A percentile compares a stretch with the other conserved stretches of the same genome.
Evolutionary conservation across 176 grass and related monocot species (phyloP).

Genomic region (Carex littledalei): DNA sequence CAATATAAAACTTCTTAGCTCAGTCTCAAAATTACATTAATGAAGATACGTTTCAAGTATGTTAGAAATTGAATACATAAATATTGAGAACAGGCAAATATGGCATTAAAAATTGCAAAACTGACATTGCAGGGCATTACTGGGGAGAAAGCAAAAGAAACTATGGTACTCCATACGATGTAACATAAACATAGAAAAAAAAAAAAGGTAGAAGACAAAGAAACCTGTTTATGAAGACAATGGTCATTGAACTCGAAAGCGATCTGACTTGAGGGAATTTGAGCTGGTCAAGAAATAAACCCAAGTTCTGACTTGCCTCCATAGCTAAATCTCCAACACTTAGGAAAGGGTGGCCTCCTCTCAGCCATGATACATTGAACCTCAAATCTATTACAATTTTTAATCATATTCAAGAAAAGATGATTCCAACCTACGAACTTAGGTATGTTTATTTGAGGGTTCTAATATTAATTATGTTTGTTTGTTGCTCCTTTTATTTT

Average conservation of each 20-base stretch:
- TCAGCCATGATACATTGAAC: conserved; percentile 93
- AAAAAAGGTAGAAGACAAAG: conserved; percentile 11
- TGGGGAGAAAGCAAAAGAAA: conserved; percentile 5
- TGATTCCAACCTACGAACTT: conserved; percentile 1
- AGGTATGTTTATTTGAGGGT: neutral
- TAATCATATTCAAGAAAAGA: conserved; percentile 22
- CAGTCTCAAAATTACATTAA: neutral
- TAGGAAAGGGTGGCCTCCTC: conserved; percentile 84
- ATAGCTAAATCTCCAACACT: conserved; percentile 73
- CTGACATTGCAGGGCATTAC: conserved; percentile 1
- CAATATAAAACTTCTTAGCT: neutral
- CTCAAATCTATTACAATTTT: conserved; percentile 38
- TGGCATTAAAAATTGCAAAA: neutral
- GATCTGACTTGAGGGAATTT: conserved; percentile 75
- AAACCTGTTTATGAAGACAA: conserved; percentile 87
- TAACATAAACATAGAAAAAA: neutral
- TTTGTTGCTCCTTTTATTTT: neutral
- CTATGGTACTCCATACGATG: neutral
- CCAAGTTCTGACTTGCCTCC: conserved; percentile 89
- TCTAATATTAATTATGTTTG: neutral
- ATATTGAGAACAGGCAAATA: neutral
- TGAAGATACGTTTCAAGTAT: neutral
- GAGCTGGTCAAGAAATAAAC: conserved; percentile 85
- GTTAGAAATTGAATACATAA: neutral
- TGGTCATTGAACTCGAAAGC: conserved; percentile 79